phyloP scores from a whole-genome alignment of 2,329 filamentous ascomycete species.

The Colletotrichum lentis region DNA sequence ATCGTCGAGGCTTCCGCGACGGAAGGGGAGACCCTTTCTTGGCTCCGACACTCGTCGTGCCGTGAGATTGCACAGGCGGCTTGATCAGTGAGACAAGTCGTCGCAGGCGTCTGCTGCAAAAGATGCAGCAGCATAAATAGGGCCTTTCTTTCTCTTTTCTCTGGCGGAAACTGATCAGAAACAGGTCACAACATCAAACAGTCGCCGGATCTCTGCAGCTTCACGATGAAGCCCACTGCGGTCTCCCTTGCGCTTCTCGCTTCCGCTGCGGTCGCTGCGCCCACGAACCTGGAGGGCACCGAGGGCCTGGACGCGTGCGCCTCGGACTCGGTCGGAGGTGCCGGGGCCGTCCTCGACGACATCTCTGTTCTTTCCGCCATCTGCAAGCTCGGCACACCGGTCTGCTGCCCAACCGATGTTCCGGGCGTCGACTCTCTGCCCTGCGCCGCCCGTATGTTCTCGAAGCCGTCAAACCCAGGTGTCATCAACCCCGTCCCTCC shows the following conservation, averaged over 20 bases:
- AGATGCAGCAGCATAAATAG: neutral
- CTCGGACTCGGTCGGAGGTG: neutral
- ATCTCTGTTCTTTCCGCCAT: neutral
- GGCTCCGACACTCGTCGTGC: neutral
- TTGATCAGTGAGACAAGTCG: neutral
- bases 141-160: neutral
- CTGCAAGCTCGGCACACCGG: neutral
- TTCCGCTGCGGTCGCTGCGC: conserved; percentile 10
- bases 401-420: conserved; percentile 6
- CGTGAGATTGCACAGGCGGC: neutral
- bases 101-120: too few species aligned
- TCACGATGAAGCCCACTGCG: conserved; percentile 16
- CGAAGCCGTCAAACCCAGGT: accelerated
- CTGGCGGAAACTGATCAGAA: neutral
- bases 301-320: conserved; percentile 2
- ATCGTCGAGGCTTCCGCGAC: neutral
- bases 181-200: too few species aligned
- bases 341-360: neutral
- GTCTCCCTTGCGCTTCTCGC: conserved; percentile 1
- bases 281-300: neutral
- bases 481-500: neutral
- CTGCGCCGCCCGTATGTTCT: conserved; percentile 11
- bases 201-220: neutral
- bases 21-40: neutral
- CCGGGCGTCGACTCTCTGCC: neutral